phyloP scores from a whole-genome alignment of 371 early-diverging fungal genomes.

The Mortierella sp. region DNA sequence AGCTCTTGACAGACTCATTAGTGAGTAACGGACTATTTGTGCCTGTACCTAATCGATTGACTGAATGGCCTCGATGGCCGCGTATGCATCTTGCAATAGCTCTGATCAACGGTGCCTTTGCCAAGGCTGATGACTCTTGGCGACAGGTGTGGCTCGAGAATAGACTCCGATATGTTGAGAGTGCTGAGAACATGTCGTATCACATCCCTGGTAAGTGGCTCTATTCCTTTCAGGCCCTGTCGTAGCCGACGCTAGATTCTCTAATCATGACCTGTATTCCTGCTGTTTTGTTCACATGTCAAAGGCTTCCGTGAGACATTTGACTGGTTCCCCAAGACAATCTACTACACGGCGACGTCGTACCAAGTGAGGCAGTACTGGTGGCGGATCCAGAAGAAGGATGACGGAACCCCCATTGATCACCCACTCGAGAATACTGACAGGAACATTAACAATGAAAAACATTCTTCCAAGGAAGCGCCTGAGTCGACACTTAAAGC shows the following conservation, averaged over 20 bases:
- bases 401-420: no score
- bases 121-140: slow-evolving; percentile 24
- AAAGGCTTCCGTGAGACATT: slow-evolving; percentile 14
- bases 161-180: slow-evolving; percentile 17
- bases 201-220: slow-evolving; percentile 9
- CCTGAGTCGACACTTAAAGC: no score
- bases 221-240: no score
- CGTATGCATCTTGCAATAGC: background rate
- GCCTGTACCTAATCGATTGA: no score
- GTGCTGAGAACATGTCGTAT: slow-evolving; percentile 25
- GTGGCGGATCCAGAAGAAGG: no score
- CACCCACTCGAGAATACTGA: no score
- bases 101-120: slow-evolving; percentile 24
- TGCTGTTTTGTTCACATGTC: background rate
- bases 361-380: slow-evolving; percentile 4
- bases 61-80: background rate
- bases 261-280: no score
- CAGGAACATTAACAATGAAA: no score
- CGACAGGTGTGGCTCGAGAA: slow-evolving; percentile 24
- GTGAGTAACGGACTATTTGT: no score
- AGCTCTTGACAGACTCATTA: background rate
- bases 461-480: no score
- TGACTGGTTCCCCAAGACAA: slow-evolving; percentile 6
- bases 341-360: slow-evolving; percentile 8
- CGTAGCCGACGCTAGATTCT: no score